Base-by-base conservation (phyloP, 441 rosid species). In the Arabidopsis hybrid region DNA sequence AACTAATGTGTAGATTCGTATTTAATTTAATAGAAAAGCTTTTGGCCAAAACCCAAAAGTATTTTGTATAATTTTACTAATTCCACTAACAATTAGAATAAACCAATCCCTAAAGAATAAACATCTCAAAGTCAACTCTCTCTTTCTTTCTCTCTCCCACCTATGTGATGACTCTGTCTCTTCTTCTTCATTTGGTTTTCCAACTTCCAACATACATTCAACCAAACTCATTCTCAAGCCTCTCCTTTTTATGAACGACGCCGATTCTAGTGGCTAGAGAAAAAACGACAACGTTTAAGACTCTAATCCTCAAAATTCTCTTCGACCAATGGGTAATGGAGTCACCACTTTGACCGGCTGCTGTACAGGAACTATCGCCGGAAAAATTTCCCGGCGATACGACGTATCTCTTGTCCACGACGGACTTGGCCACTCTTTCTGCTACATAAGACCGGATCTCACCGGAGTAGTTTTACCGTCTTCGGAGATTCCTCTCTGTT, bases 401-500 rank as follows among this genome's bases (percentile, higher is more conserved):
- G 84, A 82, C 8, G 26, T 62, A 4, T 29, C 67, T 62, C 12
- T 62, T 40, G 76, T 61, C 70, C 64, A 38, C 65, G 50, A 64
- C 65, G 69, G 78, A 46, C n/a, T 35, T 9, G 93, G 93, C 2
- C 91, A 89, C 67, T 85, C 93, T 56, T 89, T 89, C 71, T 82
- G 84, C 74, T 89, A 89, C 79, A 67, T 89, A 49, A 70, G 86
- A 3, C 80, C 80, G 2, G 76, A 40, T 65, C 42, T 40, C 72
- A 52, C 60, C 51, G 80, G 59, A 14, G 47, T 60, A 2, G 57
- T 53, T 7, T 34, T 62, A 43, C 67, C 80, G 5, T 51, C 76
- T 50, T 77, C 82, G 1, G 82, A 86, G 43, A 85, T 79, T 18
- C 85, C 79, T 26, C 60, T 72, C 3, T 73, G 60, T 8, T 65